Base-by-base conservation (phyloP, 495 filamentous ascomycete species). In the Xylaria bambusicola region DNA sequence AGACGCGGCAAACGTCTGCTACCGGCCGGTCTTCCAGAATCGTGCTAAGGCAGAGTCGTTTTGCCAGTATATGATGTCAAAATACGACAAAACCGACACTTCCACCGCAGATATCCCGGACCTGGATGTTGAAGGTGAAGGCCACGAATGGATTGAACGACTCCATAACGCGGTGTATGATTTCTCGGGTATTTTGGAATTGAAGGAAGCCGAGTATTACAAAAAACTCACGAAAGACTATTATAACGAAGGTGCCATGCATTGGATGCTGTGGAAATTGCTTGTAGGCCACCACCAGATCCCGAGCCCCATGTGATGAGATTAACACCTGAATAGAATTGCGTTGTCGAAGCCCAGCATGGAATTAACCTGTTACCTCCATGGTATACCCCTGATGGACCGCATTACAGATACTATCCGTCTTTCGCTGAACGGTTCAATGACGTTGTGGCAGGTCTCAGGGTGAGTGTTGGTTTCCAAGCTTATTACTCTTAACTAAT, bases 371-470 rank as follows among this genome's bases (percentile, higher is more conserved):
- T 2, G n/a, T 1, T 58, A 0, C 29, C 29, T 1, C 8, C 8
- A 1, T 58, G 46, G 44, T 42, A 17, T 18, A 7, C 45, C 2
- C 18, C 44, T 21, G 54, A 48, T 0, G 29, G 44, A 0, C 54
- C 54, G 1, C 3, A 1, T 0, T 57, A 57, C 44, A 35, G 33
- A 12, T 8, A 24, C 3, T 57, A 47, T 49, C 13, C 42, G 6
- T 36, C 55, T 12, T 58, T 58, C 1, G n/a, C 15, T n/a, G 55
- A 38, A 2, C 44, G 55, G 1, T 58, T 58, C 21, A 0, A 27
- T 6, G 24, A n/a, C 0, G 45, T 58, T 2, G 44, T 27, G 21
- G 1, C 1, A 0, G 31, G 6, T 13, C 42, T 58, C 12, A 21
- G 0, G 44, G 55, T 58, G 23, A 49, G 55, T 26, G 13, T 18